A percentile compares a stretch with the other conserved stretches of the same genome.
phyloP scores from a whole-genome alignment of 768 basidiomycete genomes.

The Calocybe cyanea region DNA sequence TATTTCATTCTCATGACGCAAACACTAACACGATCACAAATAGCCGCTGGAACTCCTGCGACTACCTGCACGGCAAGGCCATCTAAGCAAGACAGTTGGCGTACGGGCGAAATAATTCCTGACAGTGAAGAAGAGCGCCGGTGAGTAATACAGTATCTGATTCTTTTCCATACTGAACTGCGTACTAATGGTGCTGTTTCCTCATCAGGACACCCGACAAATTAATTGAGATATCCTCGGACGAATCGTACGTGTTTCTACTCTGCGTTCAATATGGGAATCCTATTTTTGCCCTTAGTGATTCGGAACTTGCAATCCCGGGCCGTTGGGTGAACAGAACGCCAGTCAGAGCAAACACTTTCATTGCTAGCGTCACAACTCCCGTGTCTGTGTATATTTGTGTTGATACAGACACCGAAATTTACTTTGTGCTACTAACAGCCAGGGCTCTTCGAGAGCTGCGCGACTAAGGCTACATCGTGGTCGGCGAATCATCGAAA shows the following conservation, averaged over 20 bases:
- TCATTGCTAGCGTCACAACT: too few species aligned
- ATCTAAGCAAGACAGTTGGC: slow-evolving; percentile 1
- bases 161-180: not conserved
- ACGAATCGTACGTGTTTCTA: slow-evolving; percentile 27
- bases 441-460: not conserved
- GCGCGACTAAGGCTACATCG: slow-evolving; percentile 12
- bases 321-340: too few species aligned
- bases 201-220: slow-evolving; percentile 12
- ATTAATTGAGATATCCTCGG: slow-evolving; percentile 57
- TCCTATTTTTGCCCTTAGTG: too few species aligned
- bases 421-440: too few species aligned
- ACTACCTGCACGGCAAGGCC: not conserved
- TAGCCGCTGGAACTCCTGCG: not conserved
- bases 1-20: slow-evolving; percentile 2
- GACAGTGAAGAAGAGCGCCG: slow-evolving; percentile 55
- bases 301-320: too few species aligned
- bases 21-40: not conserved
- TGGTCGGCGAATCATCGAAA: slow-evolving; percentile 30
- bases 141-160: slow-evolving; percentile 26
- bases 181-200: too few species aligned
- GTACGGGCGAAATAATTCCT: slow-evolving; percentile 32
- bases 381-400: too few species aligned
- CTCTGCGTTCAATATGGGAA: too few species aligned
- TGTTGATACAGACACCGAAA: too few species aligned
- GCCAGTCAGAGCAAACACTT: too few species aligned